Evolutionary conservation across 768 basidiomycete genomes (phyloP).

Genomic region (Boletus barrowsii): DNA sequence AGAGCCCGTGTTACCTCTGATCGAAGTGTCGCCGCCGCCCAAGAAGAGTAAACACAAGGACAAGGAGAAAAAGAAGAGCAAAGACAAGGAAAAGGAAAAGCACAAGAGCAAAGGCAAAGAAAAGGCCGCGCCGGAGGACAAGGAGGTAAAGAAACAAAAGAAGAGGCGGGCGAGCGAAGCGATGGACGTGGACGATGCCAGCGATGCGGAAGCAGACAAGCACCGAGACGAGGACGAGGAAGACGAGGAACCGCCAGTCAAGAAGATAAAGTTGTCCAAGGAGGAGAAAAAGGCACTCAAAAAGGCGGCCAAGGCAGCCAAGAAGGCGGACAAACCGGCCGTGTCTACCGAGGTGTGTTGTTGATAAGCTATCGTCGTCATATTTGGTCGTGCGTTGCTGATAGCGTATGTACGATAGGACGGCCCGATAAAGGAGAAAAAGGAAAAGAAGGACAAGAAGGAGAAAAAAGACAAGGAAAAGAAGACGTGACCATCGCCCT

Average conservation of each 20-base stretch:
- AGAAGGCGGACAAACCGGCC: slow-evolving; percentile 42
- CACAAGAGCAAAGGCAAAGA: background rate
- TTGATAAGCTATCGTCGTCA: slow-evolving; percentile 4
- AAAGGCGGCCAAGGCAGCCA: slow-evolving; percentile 68
- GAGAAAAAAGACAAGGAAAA: slow-evolving; percentile 43
- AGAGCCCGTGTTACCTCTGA: slow-evolving; percentile 52
- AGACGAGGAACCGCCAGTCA: slow-evolving; percentile 47
- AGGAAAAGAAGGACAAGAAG: slow-evolving; percentile 40
- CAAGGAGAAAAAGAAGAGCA: slow-evolving; percentile 33
- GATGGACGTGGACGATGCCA: slow-evolving; percentile 60
- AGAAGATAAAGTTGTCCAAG: slow-evolving; percentile 77
- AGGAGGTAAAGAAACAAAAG: slow-evolving; percentile 42
- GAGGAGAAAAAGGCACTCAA: slow-evolving; percentile 86
- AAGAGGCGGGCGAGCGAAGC: slow-evolving; percentile 67
- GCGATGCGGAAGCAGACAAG: slow-evolving; percentile 25
- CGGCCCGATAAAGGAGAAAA: slow-evolving; percentile 36
- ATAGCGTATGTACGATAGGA: slow-evolving; percentile 20
- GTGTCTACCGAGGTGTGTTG: slow-evolving; percentile 37
- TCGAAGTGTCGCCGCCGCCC: slow-evolving; percentile 55
- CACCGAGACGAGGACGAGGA: slow-evolving; percentile 18
- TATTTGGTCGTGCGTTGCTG: background rate
- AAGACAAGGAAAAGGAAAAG: background rate
- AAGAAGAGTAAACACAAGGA: slow-evolving; percentile 52
- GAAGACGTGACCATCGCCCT: too few relatives aligned
- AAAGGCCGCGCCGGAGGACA: background rate